Evolutionary conservation across 371 early-diverging fungal species (phyloP), one percentile per base, ranked within the genome.

Genomic region (Mucor mucedo): DNA sequence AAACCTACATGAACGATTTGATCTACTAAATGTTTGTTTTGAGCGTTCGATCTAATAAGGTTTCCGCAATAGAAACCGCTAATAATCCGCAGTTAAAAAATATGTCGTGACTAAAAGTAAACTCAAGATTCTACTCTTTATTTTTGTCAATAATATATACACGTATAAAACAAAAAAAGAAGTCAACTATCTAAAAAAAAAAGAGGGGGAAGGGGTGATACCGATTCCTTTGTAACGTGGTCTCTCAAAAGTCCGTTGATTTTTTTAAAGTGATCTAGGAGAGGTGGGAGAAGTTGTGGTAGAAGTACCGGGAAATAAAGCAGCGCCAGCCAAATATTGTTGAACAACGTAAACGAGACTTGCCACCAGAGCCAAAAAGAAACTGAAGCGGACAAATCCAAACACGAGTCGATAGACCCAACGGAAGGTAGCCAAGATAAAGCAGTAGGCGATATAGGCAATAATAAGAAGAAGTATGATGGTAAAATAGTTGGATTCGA

Each of bases 311-410:
- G 50, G 50, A 30, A 50, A 50, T 13, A 50, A 50, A 30, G 50
- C 50, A 1, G 50, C 50, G 10, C 50, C 50, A 11, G 16, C 38
- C 21, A 47, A 3, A 8, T 62, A 49, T 5, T 56, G 35, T n/a
- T 65, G 69, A 14, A 67, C 44, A 7, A 72, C 29, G 39, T 70
- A 69, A 0, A 71, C n/a, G 0, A 62, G 5, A 14, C 60, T 54
- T 10, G 35, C 66, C 14, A 73, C 33, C 21, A 69, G 10, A 39
- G 55, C 39, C 14, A 76, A 40, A 14, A 80, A 63, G 5, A 80
- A 42, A 39, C 67, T 72, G 55, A 80, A 77, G 3, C 75, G 72
- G 28, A 80, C 62, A 68, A 80, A 80, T 5, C 73, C 73, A 58
- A 63, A 73, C 3, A 75, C 42, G n/a, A 78, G 41, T 30, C 78